Percentiles rank a stretch among this genome's conserved stretches.
phyloP scores from a whole-genome alignment of 1,139 yeast genomes.

The Magnusiomyces fungicola region DNA sequence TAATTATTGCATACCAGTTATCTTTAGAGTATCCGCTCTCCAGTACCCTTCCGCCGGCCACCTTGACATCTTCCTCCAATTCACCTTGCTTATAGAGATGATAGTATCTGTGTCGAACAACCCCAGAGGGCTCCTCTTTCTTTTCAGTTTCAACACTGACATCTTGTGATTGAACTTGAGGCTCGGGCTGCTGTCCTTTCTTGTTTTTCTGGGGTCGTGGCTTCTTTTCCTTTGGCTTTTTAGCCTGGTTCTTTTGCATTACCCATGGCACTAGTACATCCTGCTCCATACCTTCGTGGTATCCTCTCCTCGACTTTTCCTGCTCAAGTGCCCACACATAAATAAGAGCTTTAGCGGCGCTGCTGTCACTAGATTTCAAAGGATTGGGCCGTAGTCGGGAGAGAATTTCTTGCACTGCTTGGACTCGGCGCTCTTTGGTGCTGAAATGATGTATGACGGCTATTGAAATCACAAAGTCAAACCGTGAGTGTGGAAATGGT shows the following conservation, averaged over 20 bases:
- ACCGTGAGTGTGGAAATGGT: constrained; percentile 53
- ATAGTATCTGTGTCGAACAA: constrained; percentile 73
- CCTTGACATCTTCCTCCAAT: constrained; percentile 54
- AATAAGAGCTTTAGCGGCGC: constrained; percentile 57
- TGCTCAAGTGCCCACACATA: constrained; percentile 98
- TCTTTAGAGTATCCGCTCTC: constrained; percentile 84
- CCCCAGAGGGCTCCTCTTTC: constrained; percentile 20
- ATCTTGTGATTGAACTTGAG: background rate
- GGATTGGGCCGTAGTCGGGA: constrained; percentile 44
- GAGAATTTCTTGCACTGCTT: constrained; percentile 64
- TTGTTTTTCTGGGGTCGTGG: constrained; percentile 19
- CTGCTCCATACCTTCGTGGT: constrained; percentile 83
- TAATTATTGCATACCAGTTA: constrained; percentile 79
- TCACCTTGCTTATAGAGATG: constrained; percentile 84
- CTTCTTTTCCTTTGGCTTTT: constrained; percentile 1
- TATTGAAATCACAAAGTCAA: constrained; percentile 90
- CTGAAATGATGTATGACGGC: constrained; percentile 96
- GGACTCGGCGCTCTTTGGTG: constrained; percentile 68
- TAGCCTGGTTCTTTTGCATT: constrained; percentile 35
- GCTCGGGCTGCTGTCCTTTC: constrained; percentile 19
- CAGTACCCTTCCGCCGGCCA: constrained; percentile 61
- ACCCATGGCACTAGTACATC: constrained; percentile 98
- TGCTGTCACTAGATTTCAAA: no score
- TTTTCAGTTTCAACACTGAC: constrained; percentile 19
- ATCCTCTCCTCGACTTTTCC: constrained; percentile 76